phyloP scores from a whole-genome alignment of 345 rosid genomes.

The Melaleuca alternifolia region DNA sequence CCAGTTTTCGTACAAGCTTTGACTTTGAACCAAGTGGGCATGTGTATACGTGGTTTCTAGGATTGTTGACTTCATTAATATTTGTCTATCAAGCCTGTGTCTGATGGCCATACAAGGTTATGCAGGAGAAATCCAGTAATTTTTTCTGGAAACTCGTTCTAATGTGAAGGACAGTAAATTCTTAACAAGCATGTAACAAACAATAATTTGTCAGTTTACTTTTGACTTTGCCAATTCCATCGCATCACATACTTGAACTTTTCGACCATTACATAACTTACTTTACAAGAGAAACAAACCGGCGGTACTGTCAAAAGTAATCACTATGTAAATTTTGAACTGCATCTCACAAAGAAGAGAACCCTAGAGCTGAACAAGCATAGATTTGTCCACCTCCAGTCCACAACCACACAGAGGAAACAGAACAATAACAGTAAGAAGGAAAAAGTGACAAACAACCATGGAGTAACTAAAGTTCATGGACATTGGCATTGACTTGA shows the following conservation, averaged over 20 bases:
- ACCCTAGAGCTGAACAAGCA: neutral
- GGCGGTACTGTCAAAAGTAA: neutral
- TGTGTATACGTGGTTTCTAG: neutral
- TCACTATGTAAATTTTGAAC: neutral
- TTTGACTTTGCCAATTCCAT: neutral
- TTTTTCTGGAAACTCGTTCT: neutral
- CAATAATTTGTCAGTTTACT: neutral
- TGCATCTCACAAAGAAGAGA: neutral
- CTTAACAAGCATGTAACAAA: neutral
- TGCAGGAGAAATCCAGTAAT: neutral
- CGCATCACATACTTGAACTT: neutral
- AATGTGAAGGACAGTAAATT: neutral
- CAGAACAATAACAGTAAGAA: neutral
- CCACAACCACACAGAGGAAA: neutral
- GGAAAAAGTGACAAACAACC: neutral
- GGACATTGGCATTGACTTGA: neutral
- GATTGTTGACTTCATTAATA: slow-evolving; percentile 5
- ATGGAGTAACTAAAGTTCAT: neutral
- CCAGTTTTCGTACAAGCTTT: neutral
- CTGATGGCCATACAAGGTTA: slow-evolving; percentile 46
- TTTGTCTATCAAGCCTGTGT: slow-evolving; percentile 78
- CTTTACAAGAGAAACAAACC: neutral
- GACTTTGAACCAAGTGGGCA: neutral
- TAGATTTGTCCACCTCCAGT: neutral
- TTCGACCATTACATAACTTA: neutral